These are phyloP conservation scores for Fusarium sarcochroum DNA, from an alignment of 2,329 filamentous ascomycete genomes.

Conservation along the genomic window DNA sequence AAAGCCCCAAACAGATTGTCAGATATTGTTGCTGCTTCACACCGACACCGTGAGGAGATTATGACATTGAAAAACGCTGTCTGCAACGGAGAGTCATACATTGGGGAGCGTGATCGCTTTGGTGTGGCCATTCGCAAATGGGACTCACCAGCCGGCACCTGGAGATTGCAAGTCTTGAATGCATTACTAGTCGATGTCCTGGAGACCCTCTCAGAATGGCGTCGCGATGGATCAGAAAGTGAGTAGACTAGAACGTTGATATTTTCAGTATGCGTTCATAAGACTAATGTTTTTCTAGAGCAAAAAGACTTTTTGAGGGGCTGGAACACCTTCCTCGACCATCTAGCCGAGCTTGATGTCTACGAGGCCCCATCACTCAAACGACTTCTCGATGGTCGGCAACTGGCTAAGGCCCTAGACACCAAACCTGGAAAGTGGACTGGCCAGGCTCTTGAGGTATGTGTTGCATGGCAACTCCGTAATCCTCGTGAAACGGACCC, in stretches of 20 bases:
- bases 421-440: slow-evolving; percentile 88
- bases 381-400: slow-evolving; percentile 80
- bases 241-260: slow-evolving; percentile 46
- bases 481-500: slow-evolving; percentile 77
- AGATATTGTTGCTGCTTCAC: slow-evolving; percentile 75
- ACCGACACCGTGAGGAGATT: slow-evolving; percentile 75
- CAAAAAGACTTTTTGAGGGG: slow-evolving; percentile 61
- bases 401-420: slow-evolving; percentile 77
- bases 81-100: slow-evolving; percentile 60
- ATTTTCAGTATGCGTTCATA: slow-evolving; percentile 29
- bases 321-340: slow-evolving; percentile 70
- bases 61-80: slow-evolving; percentile 70
- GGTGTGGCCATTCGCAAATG: slow-evolving; percentile 82
- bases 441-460: slow-evolving; percentile 81
- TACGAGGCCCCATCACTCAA: slow-evolving; percentile 71
- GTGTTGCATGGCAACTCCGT: slow-evolving; percentile 89
- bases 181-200: slow-evolving; percentile 75
- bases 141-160: slow-evolving; percentile 74
- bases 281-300: slow-evolving; percentile 51
- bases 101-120: slow-evolving; percentile 71
- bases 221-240: slow-evolving; percentile 53
- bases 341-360: slow-evolving; percentile 67
- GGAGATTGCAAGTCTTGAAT: slow-evolving; percentile 79
- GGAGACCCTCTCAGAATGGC: slow-evolving; percentile 55
- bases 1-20: slow-evolving; percentile 83